A percentile compares a stretch with the other conserved stretches of the same genome.
phyloP scores from a whole-genome alignment of 169 alveolate species.

The Besnoitia besnoiti region DNA sequence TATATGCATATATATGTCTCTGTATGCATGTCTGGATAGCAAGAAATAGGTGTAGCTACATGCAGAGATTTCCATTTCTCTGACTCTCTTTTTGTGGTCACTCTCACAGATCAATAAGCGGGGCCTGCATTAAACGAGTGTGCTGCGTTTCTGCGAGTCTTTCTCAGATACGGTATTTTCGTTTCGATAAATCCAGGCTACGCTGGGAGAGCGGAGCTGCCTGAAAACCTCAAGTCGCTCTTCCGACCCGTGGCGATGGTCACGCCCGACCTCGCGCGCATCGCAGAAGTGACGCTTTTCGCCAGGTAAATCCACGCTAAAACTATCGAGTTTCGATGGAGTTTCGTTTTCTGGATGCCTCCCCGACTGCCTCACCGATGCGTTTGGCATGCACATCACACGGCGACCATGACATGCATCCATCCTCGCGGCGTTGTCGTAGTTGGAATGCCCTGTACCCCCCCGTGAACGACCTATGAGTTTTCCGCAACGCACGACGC shows the following conservation, averaged over 20 bases:
- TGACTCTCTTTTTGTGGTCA: not conserved
- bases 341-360: too few species aligned
- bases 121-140: not conserved
- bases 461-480: too few species aligned
- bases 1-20: not conserved
- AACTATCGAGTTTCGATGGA: slow-evolving; percentile 89
- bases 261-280: slow-evolving; percentile 94
- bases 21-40: not conserved
- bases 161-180: slow-evolving; percentile 74
- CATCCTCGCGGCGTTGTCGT: too few species aligned
- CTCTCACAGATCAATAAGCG: not conserved
- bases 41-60: not conserved
- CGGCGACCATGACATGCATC: too few species aligned
- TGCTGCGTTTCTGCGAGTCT: not conserved
- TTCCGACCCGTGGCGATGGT: slow-evolving; percentile 98
- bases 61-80: too few species aligned
- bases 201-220: slow-evolving; percentile 97
- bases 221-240: slow-evolving; percentile 95
- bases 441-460: too few species aligned
- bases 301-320: slow-evolving; percentile 74
- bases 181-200: slow-evolving; percentile 96
- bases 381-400: too few species aligned
- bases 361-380: too few species aligned
- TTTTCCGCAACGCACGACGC: too few species aligned
- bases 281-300: slow-evolving; percentile 93